These are phyloP conservation scores for Pisolithus marmoratus DNA, from an alignment of 768 basidiomycete species.

Conservation along the genomic window DNA sequence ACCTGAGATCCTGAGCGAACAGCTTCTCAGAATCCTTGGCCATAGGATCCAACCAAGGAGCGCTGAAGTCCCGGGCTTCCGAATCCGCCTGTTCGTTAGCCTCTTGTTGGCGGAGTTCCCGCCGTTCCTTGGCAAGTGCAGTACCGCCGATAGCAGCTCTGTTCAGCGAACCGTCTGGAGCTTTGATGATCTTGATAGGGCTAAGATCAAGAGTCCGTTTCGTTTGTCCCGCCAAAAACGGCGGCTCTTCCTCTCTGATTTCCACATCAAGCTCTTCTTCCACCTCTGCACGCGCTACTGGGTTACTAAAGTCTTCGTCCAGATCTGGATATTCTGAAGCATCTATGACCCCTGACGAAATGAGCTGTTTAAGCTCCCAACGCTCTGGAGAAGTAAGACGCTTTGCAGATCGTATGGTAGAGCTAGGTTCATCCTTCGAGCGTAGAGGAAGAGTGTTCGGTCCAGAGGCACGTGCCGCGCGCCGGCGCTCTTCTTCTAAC, in stretches of 20 bases:
- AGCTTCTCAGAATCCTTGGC: conserved; percentile 77
- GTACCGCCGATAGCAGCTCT: conserved; percentile 93
- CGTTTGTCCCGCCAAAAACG: conserved; percentile 94
- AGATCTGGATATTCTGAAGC: conserved; percentile 93
- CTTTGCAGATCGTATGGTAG: conserved; percentile 72
- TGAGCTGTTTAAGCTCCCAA: conserved; percentile 99
- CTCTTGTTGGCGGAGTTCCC: conserved; percentile 92
- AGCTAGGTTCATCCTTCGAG: conserved; percentile 43
- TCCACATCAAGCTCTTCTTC: conserved; percentile 98
- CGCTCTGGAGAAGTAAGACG: conserved; percentile 93
- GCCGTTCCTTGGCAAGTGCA: conserved; percentile 88
- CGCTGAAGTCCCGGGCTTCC: conserved; percentile 88
- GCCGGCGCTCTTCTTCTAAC: conserved; percentile 71
- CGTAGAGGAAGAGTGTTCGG: conserved; percentile 83
- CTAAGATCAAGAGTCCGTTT: conserved; percentile 93
- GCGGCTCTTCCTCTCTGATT: conserved; percentile 92
- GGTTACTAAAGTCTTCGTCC: conserved; percentile 78
- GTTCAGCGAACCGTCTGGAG: conserved; percentile 95
- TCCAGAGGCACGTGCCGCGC: conserved; percentile 64
- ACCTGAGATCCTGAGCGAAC: conserved; percentile 91
- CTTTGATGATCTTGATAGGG: conserved; percentile 97
- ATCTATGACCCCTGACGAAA: conserved; percentile 88
- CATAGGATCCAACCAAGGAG: conserved; percentile 99
- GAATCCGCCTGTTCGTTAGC: conserved; percentile 92
- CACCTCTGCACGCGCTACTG: conserved; percentile 74